These are phyloP conservation scores for Pythium diclinum DNA, from an alignment of 352 stramenopile genomes.

Conservation along the genomic window DNA sequence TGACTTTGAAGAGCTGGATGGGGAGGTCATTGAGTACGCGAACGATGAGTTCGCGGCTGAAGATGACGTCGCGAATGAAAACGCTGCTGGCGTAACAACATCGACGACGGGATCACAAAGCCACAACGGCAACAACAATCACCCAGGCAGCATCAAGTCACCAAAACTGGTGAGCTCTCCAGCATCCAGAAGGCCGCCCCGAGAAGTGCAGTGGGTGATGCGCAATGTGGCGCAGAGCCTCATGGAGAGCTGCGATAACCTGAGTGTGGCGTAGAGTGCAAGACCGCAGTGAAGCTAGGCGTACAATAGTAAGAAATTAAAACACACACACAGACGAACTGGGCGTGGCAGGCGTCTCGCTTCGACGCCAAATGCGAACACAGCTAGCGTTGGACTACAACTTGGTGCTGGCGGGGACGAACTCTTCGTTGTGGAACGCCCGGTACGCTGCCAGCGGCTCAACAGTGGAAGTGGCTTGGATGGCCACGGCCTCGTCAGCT, in stretches of 20 bases:
- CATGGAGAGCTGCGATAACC: slow-evolving; percentile 52
- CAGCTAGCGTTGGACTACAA: neutral
- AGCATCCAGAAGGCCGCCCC: slow-evolving; percentile 26
- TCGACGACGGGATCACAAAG: neutral
- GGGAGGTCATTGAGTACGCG: slow-evolving; percentile 76
- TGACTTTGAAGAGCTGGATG: slow-evolving; percentile 75
- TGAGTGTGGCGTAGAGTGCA: slow-evolving; percentile 70
- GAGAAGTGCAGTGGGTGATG: slow-evolving; percentile 77
- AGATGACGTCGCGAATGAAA: slow-evolving; percentile 21
- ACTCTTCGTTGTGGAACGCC: slow-evolving; percentile 24
- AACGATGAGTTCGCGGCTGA: slow-evolving; percentile 60
- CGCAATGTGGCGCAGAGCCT: slow-evolving; percentile 66
- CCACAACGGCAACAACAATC: neutral
- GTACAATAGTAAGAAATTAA: slow-evolving; percentile 20
- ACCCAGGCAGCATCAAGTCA: slow-evolving; percentile 9
- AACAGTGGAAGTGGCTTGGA: neutral
- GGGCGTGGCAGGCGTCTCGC: neutral
- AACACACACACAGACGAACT: neutral
- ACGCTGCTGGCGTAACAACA: neutral
- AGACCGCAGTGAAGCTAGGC: slow-evolving; percentile 34
- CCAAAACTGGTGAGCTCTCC: slow-evolving; percentile 22
- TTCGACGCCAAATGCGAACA: neutral
- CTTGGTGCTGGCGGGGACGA: neutral
- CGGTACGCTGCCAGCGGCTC: slow-evolving; percentile 16
- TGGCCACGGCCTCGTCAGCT: slow-evolving; percentile 13